phyloP scores from a whole-genome alignment of 148 eudicot species.

The Nepenthes gracilis region DNA sequence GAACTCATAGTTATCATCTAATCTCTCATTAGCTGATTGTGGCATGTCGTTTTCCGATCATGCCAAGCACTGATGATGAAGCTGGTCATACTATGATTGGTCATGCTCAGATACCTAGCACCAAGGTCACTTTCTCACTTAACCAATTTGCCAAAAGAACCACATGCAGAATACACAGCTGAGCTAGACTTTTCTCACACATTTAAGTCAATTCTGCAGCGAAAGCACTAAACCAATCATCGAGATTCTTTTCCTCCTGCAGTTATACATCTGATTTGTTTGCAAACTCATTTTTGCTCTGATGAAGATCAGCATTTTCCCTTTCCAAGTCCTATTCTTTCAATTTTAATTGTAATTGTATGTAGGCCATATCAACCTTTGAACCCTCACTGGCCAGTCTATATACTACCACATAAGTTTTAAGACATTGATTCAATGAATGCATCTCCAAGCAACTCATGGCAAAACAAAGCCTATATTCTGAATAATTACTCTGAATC shows the following conservation, averaged over 20 bases:
- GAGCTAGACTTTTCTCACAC: slow-evolving; percentile 53
- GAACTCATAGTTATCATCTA: slow-evolving; percentile 48
- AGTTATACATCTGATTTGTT: slow-evolving; percentile 38
- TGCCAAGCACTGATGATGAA: slow-evolving; percentile 33
- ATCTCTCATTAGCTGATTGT: slow-evolving; percentile 38
- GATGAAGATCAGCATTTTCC: slow-evolving; percentile 48
- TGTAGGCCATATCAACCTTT: slow-evolving; percentile 37
- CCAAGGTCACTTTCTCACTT: slow-evolving; percentile 45
- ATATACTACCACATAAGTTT: slow-evolving; percentile 40
- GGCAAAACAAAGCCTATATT: slow-evolving; percentile 1
- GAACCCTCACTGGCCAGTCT: slow-evolving; percentile 36
- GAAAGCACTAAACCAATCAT: slow-evolving; percentile 37
- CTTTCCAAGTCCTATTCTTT: slow-evolving; percentile 58
- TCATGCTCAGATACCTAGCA: slow-evolving; percentile 22
- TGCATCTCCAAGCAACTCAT: slow-evolving; percentile 41
- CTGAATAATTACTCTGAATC: neutral
- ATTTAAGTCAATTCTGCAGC: slow-evolving; percentile 41
- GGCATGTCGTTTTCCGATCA: slow-evolving; percentile 53
- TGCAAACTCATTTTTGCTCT: slow-evolving; percentile 34
- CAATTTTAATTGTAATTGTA: slow-evolving; percentile 30
- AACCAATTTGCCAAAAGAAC: slow-evolving; percentile 33
- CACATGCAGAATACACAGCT: slow-evolving; percentile 34
- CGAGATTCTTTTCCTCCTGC: slow-evolving; percentile 55
- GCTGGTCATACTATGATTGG: slow-evolving; percentile 40
- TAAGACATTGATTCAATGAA: slow-evolving; percentile 32